Evolutionary conservation across 1,139 yeast species (phyloP).

Genomic region (Magnusiomyces paraingens): DNA sequence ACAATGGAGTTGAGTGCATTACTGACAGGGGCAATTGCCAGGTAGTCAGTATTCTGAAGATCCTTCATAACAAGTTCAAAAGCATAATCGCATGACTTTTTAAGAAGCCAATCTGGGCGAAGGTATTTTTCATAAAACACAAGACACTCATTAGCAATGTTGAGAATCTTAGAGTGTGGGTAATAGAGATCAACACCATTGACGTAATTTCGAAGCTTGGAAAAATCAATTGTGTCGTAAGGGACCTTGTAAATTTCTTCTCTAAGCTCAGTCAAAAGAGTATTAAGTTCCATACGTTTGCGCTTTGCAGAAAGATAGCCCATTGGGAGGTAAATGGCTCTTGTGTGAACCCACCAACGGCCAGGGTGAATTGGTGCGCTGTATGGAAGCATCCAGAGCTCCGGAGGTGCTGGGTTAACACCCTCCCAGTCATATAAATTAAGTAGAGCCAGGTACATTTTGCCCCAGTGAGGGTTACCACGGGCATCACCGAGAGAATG

Average conservation of each 20-base stretch:
- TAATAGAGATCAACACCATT: conserved; percentile 91
- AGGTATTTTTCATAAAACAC: conserved; percentile 58
- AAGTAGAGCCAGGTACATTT: conserved; percentile 76
- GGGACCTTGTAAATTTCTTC: conserved; percentile 68
- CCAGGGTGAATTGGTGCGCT: conserved; percentile 83
- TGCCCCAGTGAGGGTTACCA: conserved; percentile 96
- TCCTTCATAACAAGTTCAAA: conserved; percentile 69
- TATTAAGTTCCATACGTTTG: conserved; percentile 54
- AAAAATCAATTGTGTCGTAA: conserved; percentile 62
- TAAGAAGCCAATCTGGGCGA: conserved; percentile 69
- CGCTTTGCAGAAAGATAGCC: conserved; percentile 67
- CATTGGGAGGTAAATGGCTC: conserved; percentile 84
- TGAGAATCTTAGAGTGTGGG: conserved; percentile 71
- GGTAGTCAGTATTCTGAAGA: conserved; percentile 64
- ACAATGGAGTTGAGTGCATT: conserved; percentile 80
- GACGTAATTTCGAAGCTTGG: conserved; percentile 68
- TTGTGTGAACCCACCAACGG: conserved; percentile 98
- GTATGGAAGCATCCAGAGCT: conserved; percentile 84
- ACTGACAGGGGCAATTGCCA: conserved; percentile 92
- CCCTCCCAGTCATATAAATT: conserved; percentile 92
- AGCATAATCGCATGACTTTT: conserved; percentile 46
- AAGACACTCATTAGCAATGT: conserved; percentile 55
- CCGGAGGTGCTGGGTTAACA: conserved; percentile 97
- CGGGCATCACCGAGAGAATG: conserved; percentile 80
- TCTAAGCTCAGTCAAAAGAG: conserved; percentile 58